Evolutionary conservation across 371 early-diverging fungal genomes (phyloP), one percentile per base, ranked within the genome.

Genomic region (Thermomucor indicae-seudaticae): DNA sequence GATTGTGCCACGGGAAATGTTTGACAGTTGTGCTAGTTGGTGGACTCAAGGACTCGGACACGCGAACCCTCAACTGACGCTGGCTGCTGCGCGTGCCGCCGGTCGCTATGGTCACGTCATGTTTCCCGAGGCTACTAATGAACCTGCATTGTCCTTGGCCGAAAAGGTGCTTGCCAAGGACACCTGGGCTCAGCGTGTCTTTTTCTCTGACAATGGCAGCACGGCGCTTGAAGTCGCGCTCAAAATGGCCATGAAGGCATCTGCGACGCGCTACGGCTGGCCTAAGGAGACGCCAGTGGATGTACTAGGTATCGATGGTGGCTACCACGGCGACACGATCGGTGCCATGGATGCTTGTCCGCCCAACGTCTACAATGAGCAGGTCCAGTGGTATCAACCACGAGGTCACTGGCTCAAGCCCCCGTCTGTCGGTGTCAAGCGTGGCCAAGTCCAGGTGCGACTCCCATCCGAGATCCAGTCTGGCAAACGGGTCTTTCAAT

Each of bases 21-120:
- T 83, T 71, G 92, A 91, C 56, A 86, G 75, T 5, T 86, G 88
- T 57, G 88, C 89, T 19, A 81, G 82, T 59, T 91, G 92, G 92
- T 91, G 90, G 92, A 91, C 92, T 10, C 89, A 91, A 58, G 84
- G 83, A 11, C 59, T 91, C 16, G 92, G 90, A 2, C 92, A 91
- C 58, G 90, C 80, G 38, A 81, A 84, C 34, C 79, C 79, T 1
- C 55, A 69, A 4, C 63, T 91, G 37, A 76, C 85, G 0, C 54
- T 76, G 27, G 68, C 87, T 2, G 85, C 86, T 1, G 81, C 87
- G 0, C 59, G 81, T 53, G 89, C 90, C 1, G 78, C 89, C 1
- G 88, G 88, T 16, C 80, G 89, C 3, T 91, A 90, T 57, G 92
- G 92, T 24, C 92, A 91, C 54, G 84, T 91, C 48, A 86, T 91